These are phyloP conservation scores for Boletus coccyginus DNA, from an alignment of 768 basidiomycete genomes.

Conservation along the genomic window DNA sequence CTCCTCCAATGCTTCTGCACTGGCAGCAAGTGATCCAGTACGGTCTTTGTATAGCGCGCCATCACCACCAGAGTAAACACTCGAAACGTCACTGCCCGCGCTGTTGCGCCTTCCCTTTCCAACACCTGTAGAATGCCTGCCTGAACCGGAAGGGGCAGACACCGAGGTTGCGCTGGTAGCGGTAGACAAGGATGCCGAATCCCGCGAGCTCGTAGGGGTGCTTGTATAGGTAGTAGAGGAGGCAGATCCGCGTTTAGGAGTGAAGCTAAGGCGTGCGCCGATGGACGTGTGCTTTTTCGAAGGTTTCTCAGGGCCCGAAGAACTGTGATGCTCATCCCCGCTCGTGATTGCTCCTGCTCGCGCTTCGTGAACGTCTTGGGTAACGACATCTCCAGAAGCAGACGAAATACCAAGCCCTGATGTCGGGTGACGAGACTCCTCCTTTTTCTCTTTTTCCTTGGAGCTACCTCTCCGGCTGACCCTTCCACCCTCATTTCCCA, in stretches of 20 bases:
- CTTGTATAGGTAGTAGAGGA: constrained; percentile 85
- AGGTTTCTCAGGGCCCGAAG: constrained; percentile 55
- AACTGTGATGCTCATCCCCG: constrained; percentile 55
- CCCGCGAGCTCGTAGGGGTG: constrained; percentile 80
- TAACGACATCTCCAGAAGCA: constrained; percentile 32
- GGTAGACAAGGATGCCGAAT: constrained; percentile 80
- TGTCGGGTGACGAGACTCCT: constrained; percentile 25
- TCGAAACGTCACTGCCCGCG: constrained; percentile 82
- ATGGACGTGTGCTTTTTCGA: constrained; percentile 60
- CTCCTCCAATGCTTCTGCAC: constrained; percentile 60
- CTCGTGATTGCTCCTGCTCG: constrained; percentile 44
- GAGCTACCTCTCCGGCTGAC: constrained; percentile 37
- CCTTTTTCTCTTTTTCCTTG: constrained; percentile 47
- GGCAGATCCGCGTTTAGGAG: constrained; percentile 84
- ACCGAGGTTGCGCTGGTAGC: constrained; percentile 77
- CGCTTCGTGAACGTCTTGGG: constrained; percentile 41
- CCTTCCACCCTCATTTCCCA: constrained; percentile 39
- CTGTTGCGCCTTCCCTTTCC: constrained; percentile 75
- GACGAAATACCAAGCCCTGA: constrained; percentile 36
- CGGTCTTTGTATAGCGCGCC: constrained; percentile 64
- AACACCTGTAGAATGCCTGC: constrained; percentile 61
- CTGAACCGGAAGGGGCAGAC: constrained; percentile 57
- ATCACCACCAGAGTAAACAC: constrained; percentile 64
- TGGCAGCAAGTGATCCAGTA: constrained; percentile 55
- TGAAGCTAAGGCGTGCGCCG: constrained; percentile 67